Evolutionary conservation across 2,329 filamentous ascomycete species (phyloP), one percentile per base, ranked within the genome.

Genomic region (Alternaria dauci): DNA sequence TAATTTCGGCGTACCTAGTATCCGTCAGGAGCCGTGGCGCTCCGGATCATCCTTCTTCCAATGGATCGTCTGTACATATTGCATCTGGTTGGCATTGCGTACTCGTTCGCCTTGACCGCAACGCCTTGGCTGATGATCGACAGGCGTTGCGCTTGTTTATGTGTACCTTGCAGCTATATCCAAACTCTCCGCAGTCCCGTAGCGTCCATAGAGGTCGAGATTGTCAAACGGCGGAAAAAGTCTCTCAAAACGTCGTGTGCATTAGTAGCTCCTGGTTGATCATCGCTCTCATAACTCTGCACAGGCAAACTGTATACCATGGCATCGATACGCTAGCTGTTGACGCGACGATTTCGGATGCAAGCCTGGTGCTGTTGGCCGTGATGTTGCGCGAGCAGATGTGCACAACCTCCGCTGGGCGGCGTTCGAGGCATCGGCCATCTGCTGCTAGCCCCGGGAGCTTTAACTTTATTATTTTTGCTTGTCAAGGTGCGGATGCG

Each of bases 121-220:
- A 47, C 26, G 39, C 39, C 47, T 30, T 44, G 57, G 38, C 20
- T 43, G 46, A 59, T 59, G 52, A 59, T 59, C 52, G 44, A 51
- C 57, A 42, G 46, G 30, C 39, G 46, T 56, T 47, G 57, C 50
- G 55, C 57, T 23, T 34, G 32, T 34, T 34, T 30, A 28, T 39
- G n/a, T 56, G 57, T 59, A 60, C 52, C 53, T 60, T 57, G 58
- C 52, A 60, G 50, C 50, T 56, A 44, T 41, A 48, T 46, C 39
- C n/a, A 46, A 57, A 34, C 34, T 30, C 41, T 60, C 58, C 58
- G 58, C 53, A 56, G 4, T 30, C 11, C 28, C 28, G 28, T 30
- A 11, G 51, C 46, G 39, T 59, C 58, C 53, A 46, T 46, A 47
- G 34, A 52, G 26, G 36, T 42, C 32, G 18, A 46, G 47, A 12